Percentiles rank a stretch among this genome's conserved stretches.
Evolutionary conservation across 768 basidiomycete genomes (phyloP).

Genomic region (Clavulina sp.): DNA sequence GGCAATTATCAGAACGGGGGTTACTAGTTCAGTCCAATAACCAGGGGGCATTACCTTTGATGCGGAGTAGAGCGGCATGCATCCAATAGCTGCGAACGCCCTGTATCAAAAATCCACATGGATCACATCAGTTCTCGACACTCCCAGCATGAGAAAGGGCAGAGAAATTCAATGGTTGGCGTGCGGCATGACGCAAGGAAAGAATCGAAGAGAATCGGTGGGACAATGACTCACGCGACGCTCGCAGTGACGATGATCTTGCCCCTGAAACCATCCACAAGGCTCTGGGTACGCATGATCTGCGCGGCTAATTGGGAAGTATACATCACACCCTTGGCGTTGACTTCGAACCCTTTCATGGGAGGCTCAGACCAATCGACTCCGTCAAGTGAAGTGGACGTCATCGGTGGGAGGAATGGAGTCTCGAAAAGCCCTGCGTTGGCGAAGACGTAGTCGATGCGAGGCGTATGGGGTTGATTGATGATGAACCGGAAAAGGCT

Average conservation of each 20-base stretch:
- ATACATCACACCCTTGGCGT: background rate
- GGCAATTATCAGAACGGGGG: too few relatives aligned
- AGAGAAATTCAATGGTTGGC: too few relatives aligned
- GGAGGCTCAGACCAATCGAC: background rate
- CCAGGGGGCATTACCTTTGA: too few relatives aligned
- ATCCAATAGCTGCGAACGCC: background rate
- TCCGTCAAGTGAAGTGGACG: background rate
- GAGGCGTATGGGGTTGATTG: constrained; percentile 13
- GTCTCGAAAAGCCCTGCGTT: background rate
- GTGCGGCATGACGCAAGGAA: too few relatives aligned
- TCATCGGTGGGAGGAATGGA: background rate
- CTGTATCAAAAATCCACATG: background rate
- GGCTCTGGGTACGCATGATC: background rate
- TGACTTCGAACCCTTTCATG: background rate
- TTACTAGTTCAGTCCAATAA: too few relatives aligned
- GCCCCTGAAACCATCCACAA: background rate
- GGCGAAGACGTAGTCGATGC: background rate
- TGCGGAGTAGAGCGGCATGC: background rate
- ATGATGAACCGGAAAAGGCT: constrained; percentile 34
- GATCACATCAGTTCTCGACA: too few relatives aligned
- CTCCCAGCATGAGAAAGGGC: too few relatives aligned
- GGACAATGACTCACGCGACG: background rate
- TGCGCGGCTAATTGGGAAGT: background rate
- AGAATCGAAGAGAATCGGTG: background rate
- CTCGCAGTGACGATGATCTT: background rate